Evolutionary conservation across 306 rosid species (phyloP).

Genomic region (Rosa chinensis): DNA sequence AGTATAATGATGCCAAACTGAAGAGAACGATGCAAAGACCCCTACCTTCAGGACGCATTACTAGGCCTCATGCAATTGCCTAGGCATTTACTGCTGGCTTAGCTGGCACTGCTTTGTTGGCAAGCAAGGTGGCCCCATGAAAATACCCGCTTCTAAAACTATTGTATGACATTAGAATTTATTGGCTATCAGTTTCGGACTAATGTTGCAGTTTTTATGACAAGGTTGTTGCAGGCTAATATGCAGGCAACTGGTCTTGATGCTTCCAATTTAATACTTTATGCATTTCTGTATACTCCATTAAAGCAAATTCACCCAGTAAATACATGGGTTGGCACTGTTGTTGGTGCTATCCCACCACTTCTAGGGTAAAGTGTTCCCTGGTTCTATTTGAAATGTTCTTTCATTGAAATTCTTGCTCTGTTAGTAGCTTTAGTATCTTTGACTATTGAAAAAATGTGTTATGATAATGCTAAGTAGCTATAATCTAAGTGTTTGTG

Average conservation of each 20-base stretch:
- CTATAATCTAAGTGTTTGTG: too few species aligned
- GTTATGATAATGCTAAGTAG: too few species aligned
- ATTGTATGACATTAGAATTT: conserved; percentile 10
- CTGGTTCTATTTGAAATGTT: too few species aligned
- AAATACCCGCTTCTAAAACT: conserved; percentile 20
- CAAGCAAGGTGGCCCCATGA: conserved; percentile 62
- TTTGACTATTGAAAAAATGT: too few species aligned
- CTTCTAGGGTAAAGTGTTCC: conserved; percentile 71
- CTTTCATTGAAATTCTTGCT: too few species aligned
- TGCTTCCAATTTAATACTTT: conserved; percentile 80
- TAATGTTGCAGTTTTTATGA: conserved; percentile 54
- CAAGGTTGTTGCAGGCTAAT: conserved; percentile 96
- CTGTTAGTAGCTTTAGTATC: too few species aligned
- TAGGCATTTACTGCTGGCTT: conserved; percentile 81
- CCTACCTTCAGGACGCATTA: conserved; percentile 87
- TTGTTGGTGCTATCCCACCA: conserved; percentile 98
- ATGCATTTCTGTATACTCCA: conserved; percentile 89
- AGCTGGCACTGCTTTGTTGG: conserved; percentile 75
- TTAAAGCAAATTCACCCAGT: conserved; percentile 95
- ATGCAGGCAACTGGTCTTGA: conserved; percentile 95
- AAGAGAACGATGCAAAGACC: conserved; percentile 81
- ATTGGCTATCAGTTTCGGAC: conserved; percentile 35
- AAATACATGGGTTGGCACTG: conserved; percentile 97
- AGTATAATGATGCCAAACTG: conserved; percentile 82
- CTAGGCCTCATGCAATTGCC: conserved; percentile 65